These are phyloP conservation scores for Fusarium ramigenum DNA, from an alignment of 2,329 filamentous ascomycete species.

Conservation along the genomic window DNA sequence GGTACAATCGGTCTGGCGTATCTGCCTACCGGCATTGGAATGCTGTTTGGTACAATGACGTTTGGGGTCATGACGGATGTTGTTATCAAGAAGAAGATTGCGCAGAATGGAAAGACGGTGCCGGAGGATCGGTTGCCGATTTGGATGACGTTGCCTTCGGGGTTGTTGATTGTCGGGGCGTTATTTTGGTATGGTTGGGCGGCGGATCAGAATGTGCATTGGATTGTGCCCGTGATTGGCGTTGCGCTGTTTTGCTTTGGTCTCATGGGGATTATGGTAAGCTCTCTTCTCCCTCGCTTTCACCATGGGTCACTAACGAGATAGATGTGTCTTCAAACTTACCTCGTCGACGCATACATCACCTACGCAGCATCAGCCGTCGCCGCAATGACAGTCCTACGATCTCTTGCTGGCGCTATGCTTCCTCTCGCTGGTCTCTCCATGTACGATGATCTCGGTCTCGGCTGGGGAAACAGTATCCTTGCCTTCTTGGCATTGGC, in stretches of 20 bases:
- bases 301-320: neutral
- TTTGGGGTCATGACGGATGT: conserved; percentile 42
- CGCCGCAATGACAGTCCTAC: conserved; percentile 44
- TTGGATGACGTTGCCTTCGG: conserved; percentile 40
- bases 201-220: conserved; percentile 37
- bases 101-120: conserved; percentile 23
- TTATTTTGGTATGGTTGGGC: conserved; percentile 48
- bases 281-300: neutral
- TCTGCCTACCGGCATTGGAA: conserved; percentile 42
- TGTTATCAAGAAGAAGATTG: conserved; percentile 42
- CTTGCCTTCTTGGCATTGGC: conserved; percentile 56
- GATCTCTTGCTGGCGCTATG: conserved; percentile 72
- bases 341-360: conserved; percentile 47
- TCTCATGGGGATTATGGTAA: conserved; percentile 52
- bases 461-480: conserved; percentile 57
- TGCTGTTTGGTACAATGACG: conserved; percentile 35
- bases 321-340: conserved; percentile 50
- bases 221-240: conserved; percentile 48
- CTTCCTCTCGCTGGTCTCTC: conserved; percentile 66
- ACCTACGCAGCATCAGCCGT: conserved; percentile 45
- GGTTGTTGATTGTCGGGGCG: conserved; percentile 38
- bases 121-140: conserved; percentile 45
- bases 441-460: conserved; percentile 52
- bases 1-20: conserved; percentile 54
- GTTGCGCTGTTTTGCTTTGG: conserved; percentile 58